Base-by-base conservation (phyloP, 2,329 filamentous ascomycete genomes). In the Neofusicoccum cordaticola region DNA sequence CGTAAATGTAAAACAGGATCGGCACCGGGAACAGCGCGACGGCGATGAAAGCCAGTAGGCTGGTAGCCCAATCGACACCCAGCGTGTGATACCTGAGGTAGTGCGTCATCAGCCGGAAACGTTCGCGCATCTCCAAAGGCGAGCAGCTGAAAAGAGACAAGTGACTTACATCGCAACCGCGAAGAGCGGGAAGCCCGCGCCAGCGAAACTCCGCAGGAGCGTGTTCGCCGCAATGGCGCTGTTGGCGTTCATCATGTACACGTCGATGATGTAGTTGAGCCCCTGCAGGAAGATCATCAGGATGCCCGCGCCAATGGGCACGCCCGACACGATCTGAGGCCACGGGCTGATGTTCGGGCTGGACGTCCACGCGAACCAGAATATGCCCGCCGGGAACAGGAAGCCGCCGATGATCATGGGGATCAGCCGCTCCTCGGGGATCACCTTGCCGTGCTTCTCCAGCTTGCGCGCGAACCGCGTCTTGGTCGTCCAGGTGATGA, bases 321-420 rank as follows among this genome's bases (percentile, higher is more conserved):
- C 71, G 4, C 79, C 77, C 1, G 77, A 72, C 2, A 81, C 65
- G 27, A 81, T 77, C 65, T 81, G 79, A 1, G 75, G 74, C 11
- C 79, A 76, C 76, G 77, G 80, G 2, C 70, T 73, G 51, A 79
- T 81, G 65, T 76, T 77, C 8, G 73, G 75, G 53, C 80, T 75
- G 1, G 78, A 81, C 0, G 84, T 83, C 82, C 82, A 85, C 0
- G 78, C 81, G 66, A 85, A 85, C 81, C 80, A 83, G 67, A 85
- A 83, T 27, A 85, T 72, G 0, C 81, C 80, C 8, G 77, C 73
- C 1, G 81, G 79, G 3, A 84, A 74, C 13, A 85, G 65, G 4
- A 82, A 78, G 2, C 82, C 85, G 2, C 85, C 86, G 9, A 83
- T 68, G 68, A 88, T 85, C 67, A 82, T 78, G 0, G 81, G 79